Conservation (phyloP, 768 basidiomycete species). For the Tylopilus balloui region DNA sequence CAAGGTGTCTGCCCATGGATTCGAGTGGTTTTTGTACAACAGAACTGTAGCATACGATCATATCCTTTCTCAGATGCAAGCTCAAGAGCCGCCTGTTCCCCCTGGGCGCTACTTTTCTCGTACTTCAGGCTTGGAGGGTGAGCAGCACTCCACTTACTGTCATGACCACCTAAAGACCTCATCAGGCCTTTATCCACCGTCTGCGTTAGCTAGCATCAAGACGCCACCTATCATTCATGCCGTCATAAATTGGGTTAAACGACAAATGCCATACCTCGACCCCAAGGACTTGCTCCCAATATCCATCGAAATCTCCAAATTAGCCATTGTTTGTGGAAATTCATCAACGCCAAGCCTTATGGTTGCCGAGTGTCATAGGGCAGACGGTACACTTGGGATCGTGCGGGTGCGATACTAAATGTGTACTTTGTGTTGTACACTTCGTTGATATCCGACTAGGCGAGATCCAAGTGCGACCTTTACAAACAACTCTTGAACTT, state of each 20-base stretch:
- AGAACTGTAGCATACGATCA: conserved; percentile 83
- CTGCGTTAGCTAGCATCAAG: conserved; percentile 27
- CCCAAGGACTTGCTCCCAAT: conserved; percentile 84
- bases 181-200: conserved; percentile 24
- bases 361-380: conserved; percentile 75
- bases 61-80: conserved; percentile 73
- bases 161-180: neutral
- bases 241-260: conserved; percentile 47
- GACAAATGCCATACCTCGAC: conserved; percentile 67
- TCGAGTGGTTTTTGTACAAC: conserved; percentile 94
- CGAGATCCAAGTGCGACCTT: conserved; percentile 74
- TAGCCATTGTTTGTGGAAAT: conserved; percentile 83
- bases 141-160: neutral
- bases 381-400: conserved; percentile 75
- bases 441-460: conserved; percentile 39
- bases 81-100: conserved; percentile 17
- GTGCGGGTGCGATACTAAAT: conserved; percentile 49
- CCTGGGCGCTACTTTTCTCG: conserved; percentile 38
- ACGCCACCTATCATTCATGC: conserved; percentile 36
- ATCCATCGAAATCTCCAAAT: conserved; percentile 72
- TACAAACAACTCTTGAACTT: conserved; percentile 79
- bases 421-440: neutral
- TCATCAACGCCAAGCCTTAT: conserved; percentile 77
- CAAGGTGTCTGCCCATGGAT: conserved; percentile 72
- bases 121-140: conserved; percentile 40